These are phyloP conservation scores for Vitellaria paradoxa DNA, from an alignment of 179 eudicot species.

Conservation along the genomic window DNA sequence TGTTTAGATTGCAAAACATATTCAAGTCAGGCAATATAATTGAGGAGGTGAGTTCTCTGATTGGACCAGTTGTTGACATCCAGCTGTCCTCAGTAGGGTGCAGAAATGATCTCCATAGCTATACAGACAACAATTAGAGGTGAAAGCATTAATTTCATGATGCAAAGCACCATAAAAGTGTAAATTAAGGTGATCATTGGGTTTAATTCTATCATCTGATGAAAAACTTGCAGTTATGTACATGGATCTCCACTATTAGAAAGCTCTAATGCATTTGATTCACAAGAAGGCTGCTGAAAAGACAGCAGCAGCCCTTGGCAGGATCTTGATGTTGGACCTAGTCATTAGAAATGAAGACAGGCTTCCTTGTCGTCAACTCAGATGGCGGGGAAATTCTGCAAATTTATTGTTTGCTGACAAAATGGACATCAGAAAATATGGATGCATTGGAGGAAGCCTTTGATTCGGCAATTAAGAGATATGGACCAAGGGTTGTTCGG, in stretches of 20 bases:
- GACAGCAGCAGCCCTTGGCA: slow-evolving; percentile 85
- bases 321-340: slow-evolving; percentile 90
- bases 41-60: background rate
- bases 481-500: slow-evolving; percentile 57
- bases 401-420: slow-evolving; percentile 80
- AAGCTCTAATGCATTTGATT: slow-evolving; percentile 61
- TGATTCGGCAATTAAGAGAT: slow-evolving; percentile 71
- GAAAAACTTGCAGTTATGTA: slow-evolving; percentile 61
- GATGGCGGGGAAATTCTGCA: slow-evolving; percentile 98
- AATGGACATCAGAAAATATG: slow-evolving; percentile 44
- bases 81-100: slow-evolving; percentile 3
- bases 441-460: slow-evolving; percentile 76
- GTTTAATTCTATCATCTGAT: background rate
- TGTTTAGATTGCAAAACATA: background rate
- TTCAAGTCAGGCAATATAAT: background rate
- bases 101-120: slow-evolving; percentile 3
- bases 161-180: background rate
- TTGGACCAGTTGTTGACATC: background rate
- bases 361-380: slow-evolving; percentile 86
- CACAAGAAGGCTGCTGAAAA: slow-evolving; percentile 70
- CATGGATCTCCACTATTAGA: slow-evolving; percentile 95
- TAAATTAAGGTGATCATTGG: background rate
- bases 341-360: slow-evolving; percentile 98
- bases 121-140: background rate
- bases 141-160: slow-evolving; percentile 13